Evolutionary conservation across 2,329 filamentous ascomycete species (phyloP), one percentile per base, ranked within the genome.

Genomic region (Aspergillus tamarii): DNA sequence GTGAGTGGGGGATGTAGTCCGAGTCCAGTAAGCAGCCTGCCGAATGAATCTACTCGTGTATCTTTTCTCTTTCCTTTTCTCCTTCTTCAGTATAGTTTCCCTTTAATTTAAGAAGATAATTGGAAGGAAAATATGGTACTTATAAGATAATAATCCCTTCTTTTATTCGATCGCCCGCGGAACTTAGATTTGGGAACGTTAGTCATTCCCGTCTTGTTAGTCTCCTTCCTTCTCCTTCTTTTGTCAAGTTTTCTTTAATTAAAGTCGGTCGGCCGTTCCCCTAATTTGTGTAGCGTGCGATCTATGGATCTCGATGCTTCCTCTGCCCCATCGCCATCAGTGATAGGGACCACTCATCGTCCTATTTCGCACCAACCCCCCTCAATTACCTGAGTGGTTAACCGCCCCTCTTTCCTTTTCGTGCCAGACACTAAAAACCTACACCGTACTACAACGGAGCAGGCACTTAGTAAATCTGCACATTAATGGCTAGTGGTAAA

Each of bases 231-330:
- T 54, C 57, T 48, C 10, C 39, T 32, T 59, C 41, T 46, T 28
- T 43, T 12, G 6, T 43, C 8, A 26, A 5, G 26, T 53, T 60
- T 58, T 55, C 32, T 50, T 63, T 58, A 56, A 67, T 61, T 61
- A 59, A 57, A 66, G 62, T 59, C 60, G 34, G 62, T 57, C 57
- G 58, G 55, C 57, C 64, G 62, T 66, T 66, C 60, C 64, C 62
- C 60, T 64, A 69, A 68, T 61, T 55, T 56, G 65, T 28, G 63
- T 70, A 66, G 67, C 60, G 64, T 61, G 56, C 68, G 66, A 70
- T 70, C 66, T 64, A 69, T 66, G 65, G 64, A 68, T 67, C 65
- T 68, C 63, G 55, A 66, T 66, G 62, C 50, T 57, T 61, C 39
- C 39, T 43, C 55, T 43, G 55, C 57, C 58, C 58, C 61, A 57